These are phyloP conservation scores for Talaromyces sp. DNA, from an alignment of 2,329 filamentous ascomycete genomes.

Conservation along the genomic window DNA sequence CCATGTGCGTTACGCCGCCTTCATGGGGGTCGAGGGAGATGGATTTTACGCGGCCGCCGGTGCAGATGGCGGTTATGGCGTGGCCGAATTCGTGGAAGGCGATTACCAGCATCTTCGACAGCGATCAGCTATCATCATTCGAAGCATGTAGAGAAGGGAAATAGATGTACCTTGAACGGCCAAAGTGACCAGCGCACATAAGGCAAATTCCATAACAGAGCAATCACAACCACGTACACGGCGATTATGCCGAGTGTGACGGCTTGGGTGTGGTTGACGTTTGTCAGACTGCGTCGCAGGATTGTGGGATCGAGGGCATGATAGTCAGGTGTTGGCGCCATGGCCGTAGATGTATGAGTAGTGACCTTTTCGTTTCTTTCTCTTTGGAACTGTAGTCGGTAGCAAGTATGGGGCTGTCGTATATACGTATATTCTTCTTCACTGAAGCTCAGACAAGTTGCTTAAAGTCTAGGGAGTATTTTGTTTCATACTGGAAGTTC, in stretches of 20 bases:
- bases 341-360: background rate
- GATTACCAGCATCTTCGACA: constrained; percentile 70
- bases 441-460: no score
- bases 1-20: constrained; percentile 76
- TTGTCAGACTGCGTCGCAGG: constrained; percentile 53
- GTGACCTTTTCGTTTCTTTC: background rate
- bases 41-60: constrained; percentile 70
- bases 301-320: constrained; percentile 27
- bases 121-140: constrained; percentile 6
- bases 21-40: constrained; percentile 74
- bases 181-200: constrained; percentile 72
- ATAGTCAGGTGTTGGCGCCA: constrained; percentile 13
- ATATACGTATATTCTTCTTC: background rate
- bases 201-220: constrained; percentile 75
- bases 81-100: constrained; percentile 80
- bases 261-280: constrained; percentile 65
- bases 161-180: constrained; percentile 68
- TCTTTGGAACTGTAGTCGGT: background rate
- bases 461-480: background rate
- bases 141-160: background rate
- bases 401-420: background rate
- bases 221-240: constrained; percentile 70
- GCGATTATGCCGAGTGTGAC: constrained; percentile 70
- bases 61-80: constrained; percentile 69
- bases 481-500: background rate